A percentile compares a stretch with the other conserved stretches of the same genome.
These are phyloP conservation scores for Lachnellula hyalina DNA, from an alignment of 2,329 filamentous ascomycete species.

Conservation along the genomic window DNA sequence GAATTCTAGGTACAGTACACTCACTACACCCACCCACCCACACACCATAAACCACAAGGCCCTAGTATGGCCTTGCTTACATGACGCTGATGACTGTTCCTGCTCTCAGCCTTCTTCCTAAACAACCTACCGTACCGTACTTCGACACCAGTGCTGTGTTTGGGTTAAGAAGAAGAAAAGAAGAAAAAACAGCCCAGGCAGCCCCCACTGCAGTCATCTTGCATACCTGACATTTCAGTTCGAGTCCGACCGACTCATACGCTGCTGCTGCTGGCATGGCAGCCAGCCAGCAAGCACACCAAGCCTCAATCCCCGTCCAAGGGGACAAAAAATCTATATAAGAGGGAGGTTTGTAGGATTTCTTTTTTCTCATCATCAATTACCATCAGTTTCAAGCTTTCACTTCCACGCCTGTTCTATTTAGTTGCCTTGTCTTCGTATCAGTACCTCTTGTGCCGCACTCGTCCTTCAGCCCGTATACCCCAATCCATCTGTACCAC, in stretches of 20 bases:
- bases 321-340: neutral
- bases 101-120: neutral
- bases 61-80: neutral
- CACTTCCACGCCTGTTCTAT: neutral
- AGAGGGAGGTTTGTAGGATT: neutral
- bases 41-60: neutral
- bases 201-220: conserved; percentile 5
- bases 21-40: neutral
- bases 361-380: neutral
- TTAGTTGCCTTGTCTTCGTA: neutral
- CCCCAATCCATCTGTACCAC: neutral
- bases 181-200: conserved; percentile 5
- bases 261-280: neutral
- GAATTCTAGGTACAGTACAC: neutral
- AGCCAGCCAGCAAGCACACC: neutral
- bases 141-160: neutral
- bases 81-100: neutral
- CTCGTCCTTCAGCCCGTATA: neutral
- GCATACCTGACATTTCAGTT: neutral
- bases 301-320: neutral
- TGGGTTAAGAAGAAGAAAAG: neutral
- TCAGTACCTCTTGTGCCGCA: neutral
- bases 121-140: neutral
- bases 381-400: neutral
- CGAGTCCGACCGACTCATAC: neutral